Conservation (phyloP, 163 green algal species). For the Dunaliella salina region DNA sequence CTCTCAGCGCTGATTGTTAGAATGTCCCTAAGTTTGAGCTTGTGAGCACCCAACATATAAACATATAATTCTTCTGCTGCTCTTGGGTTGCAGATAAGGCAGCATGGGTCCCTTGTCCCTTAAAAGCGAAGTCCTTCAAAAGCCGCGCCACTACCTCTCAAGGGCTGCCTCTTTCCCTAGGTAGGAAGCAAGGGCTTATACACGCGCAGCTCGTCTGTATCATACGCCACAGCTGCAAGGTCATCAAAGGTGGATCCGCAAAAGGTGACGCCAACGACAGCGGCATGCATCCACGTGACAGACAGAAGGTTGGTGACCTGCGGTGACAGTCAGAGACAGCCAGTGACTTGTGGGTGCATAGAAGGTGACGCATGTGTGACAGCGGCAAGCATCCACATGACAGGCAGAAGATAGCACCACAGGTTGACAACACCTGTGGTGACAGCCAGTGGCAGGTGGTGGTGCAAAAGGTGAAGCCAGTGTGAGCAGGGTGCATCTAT, state of each 20-base stretch:
- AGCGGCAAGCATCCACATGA: conserved; percentile 23
- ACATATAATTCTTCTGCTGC: too few species aligned
- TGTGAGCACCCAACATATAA: too few species aligned
- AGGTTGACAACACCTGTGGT: conserved; percentile 27
- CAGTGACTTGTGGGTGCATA: too few species aligned
- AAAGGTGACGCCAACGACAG: conserved; percentile 41
- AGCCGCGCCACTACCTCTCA: too few species aligned
- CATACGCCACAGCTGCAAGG: conserved; percentile 44
- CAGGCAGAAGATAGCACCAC: conserved; percentile 34
- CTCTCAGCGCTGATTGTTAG: too few species aligned
- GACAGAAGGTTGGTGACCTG: conserved; percentile 38
- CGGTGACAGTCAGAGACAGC: too few species aligned
- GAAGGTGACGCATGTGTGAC: conserved; percentile 34
- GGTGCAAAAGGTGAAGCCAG: background rate
- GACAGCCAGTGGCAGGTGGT: too few species aligned
- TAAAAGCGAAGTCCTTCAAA: too few species aligned
- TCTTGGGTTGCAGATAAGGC: too few species aligned
- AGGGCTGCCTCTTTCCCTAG: background rate
- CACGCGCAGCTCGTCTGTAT: conserved; percentile 38
- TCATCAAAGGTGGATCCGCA: conserved; percentile 34
- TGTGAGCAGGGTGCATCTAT: too few species aligned
- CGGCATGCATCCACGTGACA: conserved; percentile 23
- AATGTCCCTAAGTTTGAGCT: too few species aligned
- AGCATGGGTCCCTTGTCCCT: too few species aligned
- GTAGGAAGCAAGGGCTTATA: conserved; percentile 16